A percentile compares a stretch with the other conserved stretches of the same genome.
Evolutionary conservation across 140 eudicot species (phyloP).

Genomic region (Senecio squalidus): DNA sequence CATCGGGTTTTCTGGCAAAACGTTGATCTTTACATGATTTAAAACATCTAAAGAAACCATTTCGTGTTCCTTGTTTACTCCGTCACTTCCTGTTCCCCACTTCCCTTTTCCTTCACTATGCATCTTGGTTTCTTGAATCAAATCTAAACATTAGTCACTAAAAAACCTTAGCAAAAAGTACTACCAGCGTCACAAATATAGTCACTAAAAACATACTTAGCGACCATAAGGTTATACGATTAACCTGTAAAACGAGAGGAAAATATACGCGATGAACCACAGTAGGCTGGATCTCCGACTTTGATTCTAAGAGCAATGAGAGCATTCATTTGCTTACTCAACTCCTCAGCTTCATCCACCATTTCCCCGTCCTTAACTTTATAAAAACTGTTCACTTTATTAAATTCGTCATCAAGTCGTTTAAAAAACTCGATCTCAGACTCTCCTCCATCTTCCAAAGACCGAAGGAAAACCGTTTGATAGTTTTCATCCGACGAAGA

Average conservation of each 20-base stretch:
- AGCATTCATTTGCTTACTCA: conserved; percentile 71
- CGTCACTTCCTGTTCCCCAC: conserved; percentile 4
- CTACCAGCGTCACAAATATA: not conserved
- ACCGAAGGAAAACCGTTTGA: conserved; percentile 46
- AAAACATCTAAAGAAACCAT: conserved; percentile 39
- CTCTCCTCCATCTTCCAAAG: conserved; percentile 56
- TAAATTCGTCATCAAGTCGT: conserved; percentile 65
- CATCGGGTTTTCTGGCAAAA: conserved; percentile 41
- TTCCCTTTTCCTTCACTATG: conserved; percentile 3
- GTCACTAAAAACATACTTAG: not conserved
- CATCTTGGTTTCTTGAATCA: conserved; percentile 48
- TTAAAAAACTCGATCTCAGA: conserved; percentile 48
- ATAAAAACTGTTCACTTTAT: conserved; percentile 55
- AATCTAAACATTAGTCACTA: conserved; percentile 25
- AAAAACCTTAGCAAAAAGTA: not conserved
- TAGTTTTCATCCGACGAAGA: conserved; percentile 23
- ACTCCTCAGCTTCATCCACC: conserved; percentile 42
- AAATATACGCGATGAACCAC: conserved; percentile 14
- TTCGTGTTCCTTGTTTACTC: conserved; percentile 9
- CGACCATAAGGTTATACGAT: conserved; percentile 6
- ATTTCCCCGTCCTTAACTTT: conserved; percentile 46
- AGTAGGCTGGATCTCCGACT: conserved; percentile 33
- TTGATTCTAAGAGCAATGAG: conserved; percentile 54
- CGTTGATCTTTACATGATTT: conserved; percentile 60
- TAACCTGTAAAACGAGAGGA: conserved; percentile 4